Evolutionary conservation across 1,139 yeast species (phyloP).

Genomic region (Blastobotrys proliferans): DNA sequence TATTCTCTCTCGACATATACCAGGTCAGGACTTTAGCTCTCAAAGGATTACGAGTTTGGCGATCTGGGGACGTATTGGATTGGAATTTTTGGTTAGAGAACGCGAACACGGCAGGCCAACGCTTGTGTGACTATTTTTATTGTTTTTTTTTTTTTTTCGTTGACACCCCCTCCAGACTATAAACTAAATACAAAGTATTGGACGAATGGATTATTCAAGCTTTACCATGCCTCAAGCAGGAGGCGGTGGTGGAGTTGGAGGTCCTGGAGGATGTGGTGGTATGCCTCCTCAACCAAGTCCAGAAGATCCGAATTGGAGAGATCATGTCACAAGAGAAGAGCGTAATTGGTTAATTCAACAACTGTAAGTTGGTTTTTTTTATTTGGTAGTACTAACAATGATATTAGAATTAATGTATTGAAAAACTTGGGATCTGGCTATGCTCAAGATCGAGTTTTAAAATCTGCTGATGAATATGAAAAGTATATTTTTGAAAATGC

Average conservation of each 20-base stretch:
- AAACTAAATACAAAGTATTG: too few species aligned
- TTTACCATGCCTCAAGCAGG: constrained; percentile 8
- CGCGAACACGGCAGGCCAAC: too few species aligned
- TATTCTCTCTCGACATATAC: too few species aligned
- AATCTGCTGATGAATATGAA: constrained; percentile 32
- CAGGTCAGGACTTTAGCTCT: too few species aligned
- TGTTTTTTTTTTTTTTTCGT: neutral
- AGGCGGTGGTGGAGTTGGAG: too few species aligned
- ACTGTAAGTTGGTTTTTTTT: constrained; percentile 5
- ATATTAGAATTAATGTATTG: constrained; percentile 11
- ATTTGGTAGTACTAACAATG: neutral
- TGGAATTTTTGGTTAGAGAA: too few species aligned
- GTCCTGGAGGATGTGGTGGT: too few species aligned
- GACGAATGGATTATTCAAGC: constrained; percentile 8
- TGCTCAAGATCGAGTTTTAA: constrained; percentile 29
- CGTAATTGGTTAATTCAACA: constrained; percentile 24
- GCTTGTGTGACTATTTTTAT: constrained; percentile 1
- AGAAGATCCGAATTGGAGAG: constrained; percentile 21
- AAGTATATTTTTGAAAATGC: constrained; percentile 28
- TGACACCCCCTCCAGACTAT: neutral
- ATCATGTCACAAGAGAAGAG: constrained; percentile 26
- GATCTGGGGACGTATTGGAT: too few species aligned
- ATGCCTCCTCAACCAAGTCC: constrained; percentile 3
- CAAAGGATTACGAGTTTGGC: too few species aligned
- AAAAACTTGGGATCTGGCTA: constrained; percentile 26